phyloP scores from a whole-genome alignment of 2,329 filamentous ascomycete species.

The Talaromyces sp. region DNA sequence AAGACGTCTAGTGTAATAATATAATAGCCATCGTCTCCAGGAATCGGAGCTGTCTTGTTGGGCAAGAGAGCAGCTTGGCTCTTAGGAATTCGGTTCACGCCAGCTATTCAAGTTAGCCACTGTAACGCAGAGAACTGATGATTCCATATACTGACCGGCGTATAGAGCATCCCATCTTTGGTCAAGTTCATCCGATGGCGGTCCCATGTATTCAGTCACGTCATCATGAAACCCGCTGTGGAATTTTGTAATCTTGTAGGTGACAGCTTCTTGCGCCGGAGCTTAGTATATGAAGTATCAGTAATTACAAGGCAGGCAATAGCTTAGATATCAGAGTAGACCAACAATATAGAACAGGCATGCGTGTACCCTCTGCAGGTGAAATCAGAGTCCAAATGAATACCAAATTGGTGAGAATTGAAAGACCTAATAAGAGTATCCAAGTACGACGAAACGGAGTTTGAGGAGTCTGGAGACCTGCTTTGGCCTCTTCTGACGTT shows the following conservation, averaged over 20 bases:
- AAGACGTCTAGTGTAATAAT: constrained; percentile 16
- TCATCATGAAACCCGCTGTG: not conserved
- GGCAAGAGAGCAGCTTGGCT: constrained; percentile 4
- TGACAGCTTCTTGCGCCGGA: not conserved
- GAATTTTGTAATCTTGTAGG: not conserved
- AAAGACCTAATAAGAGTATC: not conserved
- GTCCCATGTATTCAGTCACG: not conserved
- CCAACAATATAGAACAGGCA: not conserved
- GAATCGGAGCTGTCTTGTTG: constrained; percentile 1
- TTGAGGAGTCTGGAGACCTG: not conserved
- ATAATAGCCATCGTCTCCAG: constrained; percentile 2
- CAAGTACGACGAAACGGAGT: not conserved
- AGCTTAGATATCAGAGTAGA: not conserved
- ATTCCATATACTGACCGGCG: not conserved
- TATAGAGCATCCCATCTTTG: constrained; percentile 3
- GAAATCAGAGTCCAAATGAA: not conserved
- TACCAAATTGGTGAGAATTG: not conserved
- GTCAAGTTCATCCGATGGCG: not conserved
- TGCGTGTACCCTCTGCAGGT: not conserved
- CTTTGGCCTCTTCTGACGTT: not conserved
- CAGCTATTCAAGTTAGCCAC: not conserved
- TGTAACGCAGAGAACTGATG: not conserved
- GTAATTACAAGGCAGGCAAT: not conserved
- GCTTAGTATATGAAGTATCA: not conserved
- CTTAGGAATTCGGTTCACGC: not conserved